Percentiles rank a stretch among this genome's conserved stretches.
These are phyloP conservation scores for Phyllosticta ampelicida DNA, from an alignment of 2,329 filamentous ascomycete genomes.

Conservation along the genomic window DNA sequence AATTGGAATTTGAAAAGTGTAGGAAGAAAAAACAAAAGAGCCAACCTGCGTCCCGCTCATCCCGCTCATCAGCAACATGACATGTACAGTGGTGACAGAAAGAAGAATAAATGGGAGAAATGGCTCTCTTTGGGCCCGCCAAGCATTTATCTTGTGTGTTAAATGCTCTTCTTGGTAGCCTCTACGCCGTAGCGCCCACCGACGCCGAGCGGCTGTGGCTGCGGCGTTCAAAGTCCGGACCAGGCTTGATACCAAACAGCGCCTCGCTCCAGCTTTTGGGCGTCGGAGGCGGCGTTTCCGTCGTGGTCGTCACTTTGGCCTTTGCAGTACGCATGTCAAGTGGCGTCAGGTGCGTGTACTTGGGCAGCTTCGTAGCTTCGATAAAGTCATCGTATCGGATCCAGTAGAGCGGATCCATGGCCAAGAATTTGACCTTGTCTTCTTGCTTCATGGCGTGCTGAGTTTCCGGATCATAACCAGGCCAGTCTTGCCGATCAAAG, in stretches of 20 bases:
- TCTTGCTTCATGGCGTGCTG: conserved; percentile 5
- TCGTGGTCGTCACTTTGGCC: conserved; percentile 6
- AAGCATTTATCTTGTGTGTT: background rate
- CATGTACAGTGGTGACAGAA: background rate
- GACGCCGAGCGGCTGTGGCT: conserved; percentile 8
- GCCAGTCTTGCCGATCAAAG: conserved; percentile 27
- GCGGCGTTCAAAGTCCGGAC: conserved; percentile 5
- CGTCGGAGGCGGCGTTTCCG: conserved; percentile 6
- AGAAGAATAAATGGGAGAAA: background rate
- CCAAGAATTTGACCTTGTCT: conserved; percentile 11
- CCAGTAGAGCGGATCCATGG: conserved; percentile 14
- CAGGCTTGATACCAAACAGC: conserved; percentile 9
- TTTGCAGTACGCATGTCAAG: conserved; percentile 7
- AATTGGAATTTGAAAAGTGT: background rate
- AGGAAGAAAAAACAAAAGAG: background rate
- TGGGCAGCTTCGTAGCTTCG: conserved; percentile 1
- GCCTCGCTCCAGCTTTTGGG: conserved; percentile 10
- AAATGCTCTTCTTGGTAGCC: background rate
- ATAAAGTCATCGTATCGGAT: conserved; percentile 14
- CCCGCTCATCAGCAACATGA: background rate
- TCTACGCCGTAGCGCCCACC: background rate
- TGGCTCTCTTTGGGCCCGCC: background rate
- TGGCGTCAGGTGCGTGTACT: conserved; percentile 2
- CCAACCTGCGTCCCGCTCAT: background rate
- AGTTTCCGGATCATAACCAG: conserved; percentile 24